Evolutionary conservation across 2,329 filamentous ascomycete species (phyloP), one percentile per base, ranked within the genome.

Genomic region (Ophiostoma tasmaniense): DNA sequence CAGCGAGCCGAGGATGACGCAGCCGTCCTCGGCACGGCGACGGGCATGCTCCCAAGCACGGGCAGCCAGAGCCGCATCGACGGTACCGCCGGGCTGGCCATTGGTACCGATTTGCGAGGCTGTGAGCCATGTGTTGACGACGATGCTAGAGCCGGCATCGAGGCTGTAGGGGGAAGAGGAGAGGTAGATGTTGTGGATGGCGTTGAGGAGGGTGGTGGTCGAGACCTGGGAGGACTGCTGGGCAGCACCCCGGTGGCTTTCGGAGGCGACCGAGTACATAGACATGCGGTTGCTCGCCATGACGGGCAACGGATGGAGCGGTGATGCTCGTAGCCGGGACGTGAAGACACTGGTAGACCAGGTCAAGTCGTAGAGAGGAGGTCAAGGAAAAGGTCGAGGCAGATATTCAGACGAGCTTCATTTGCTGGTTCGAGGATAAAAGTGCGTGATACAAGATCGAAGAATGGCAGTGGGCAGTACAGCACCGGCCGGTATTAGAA

Each of bases 11-110:
- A 99, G 80, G 68, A 98, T 84, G 72, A 99, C 90, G 76, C 93
- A 97, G 20, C 92, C 93, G 80, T 99, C 95, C 78, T 99, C 95
- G 59, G 95, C 95, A 81, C 95, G 87, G 71, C 95, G 88, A 73
- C 94, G 87, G 69, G 95, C 94, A 82, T 99, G 95, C 80, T 99
- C 95, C 94, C 95, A 99, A 2, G 93, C 93, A 77, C 92, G 87
- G 67, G 87, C 83, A 20, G 91, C 91, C 66, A 99, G 80, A 28
- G 90, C 86, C 59, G 86, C 80, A 79, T 99, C 95, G 59, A 98
- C 87, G 8, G 91, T 93, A 68, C 91, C 91, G 67, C 91, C 91
- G 64, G 83, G 82, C 69, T 85, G 84, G 50, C 90, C 90, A 75
- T 92, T 87, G 2, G 86, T 84, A 52, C 89, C 87, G 30, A 85